Evolutionary conservation across 768 basidiomycete species (phyloP).

Genomic region (Suillus plorans): DNA sequence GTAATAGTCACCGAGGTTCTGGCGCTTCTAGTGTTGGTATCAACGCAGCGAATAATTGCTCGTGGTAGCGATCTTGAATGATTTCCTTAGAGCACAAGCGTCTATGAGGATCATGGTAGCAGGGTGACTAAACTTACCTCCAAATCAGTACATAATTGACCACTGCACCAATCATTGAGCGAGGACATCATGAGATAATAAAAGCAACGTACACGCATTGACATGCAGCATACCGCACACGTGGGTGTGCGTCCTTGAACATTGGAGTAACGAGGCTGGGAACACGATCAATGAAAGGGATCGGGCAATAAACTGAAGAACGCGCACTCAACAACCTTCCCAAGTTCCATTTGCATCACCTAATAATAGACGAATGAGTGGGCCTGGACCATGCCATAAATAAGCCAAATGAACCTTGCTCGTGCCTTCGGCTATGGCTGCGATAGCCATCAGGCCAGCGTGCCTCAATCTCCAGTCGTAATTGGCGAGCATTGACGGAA

Average conservation of each 20-base stretch:
- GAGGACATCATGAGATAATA: slow-evolving; percentile 1
- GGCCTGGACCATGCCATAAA: slow-evolving; percentile 1
- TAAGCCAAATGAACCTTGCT: slow-evolving; percentile 46
- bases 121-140: slow-evolving; percentile 48
- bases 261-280: slow-evolving; percentile 70
- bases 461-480: slow-evolving; percentile 86
- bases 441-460: slow-evolving; percentile 85
- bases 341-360: slow-evolving; percentile 81
- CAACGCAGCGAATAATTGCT: slow-evolving; percentile 65
- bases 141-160: slow-evolving; percentile 87
- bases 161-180: slow-evolving; percentile 42
- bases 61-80: slow-evolving; percentile 71
- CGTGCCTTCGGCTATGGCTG: slow-evolving; percentile 82
- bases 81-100: slow-evolving; percentile 51
- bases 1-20: slow-evolving; percentile 56
- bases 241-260: slow-evolving; percentile 77
- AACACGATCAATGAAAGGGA: slow-evolving; percentile 2
- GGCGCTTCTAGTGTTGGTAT: slow-evolving; percentile 75
- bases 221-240: slow-evolving; percentile 74
- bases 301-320: neutral
- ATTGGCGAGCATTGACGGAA: slow-evolving; percentile 77
- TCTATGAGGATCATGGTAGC: neutral
- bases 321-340: slow-evolving; percentile 77
- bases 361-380: slow-evolving; percentile 21
- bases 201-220: slow-evolving; percentile 68